These are phyloP conservation scores for Hordeum pubiflorum DNA, from an alignment of 202 grass and related monocot genomes.

Conservation along the genomic window DNA sequence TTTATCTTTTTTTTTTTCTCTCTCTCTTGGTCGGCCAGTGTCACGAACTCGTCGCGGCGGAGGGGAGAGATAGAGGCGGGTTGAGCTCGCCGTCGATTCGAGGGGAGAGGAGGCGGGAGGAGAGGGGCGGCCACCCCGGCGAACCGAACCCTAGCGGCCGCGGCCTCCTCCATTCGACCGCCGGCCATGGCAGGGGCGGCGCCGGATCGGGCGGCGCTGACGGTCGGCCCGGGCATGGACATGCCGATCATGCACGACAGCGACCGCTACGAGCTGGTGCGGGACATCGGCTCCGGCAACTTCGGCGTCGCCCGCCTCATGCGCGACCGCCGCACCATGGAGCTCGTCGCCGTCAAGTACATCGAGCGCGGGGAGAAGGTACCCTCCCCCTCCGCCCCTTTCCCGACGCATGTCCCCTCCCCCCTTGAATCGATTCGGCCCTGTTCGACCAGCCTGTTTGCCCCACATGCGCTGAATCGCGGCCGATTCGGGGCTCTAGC, in stretches of 20 bases:
- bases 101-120: neutral
- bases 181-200: constrained; percentile 37
- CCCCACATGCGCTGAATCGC: neutral
- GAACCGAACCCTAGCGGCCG: constrained; percentile 3
- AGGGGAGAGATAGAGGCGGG: neutral
- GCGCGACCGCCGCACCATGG: constrained; percentile 68
- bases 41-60: constrained; percentile 18
- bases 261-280: constrained; percentile 79
- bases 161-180: neutral
- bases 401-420: neutral
- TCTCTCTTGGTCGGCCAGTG: constrained; percentile 24
- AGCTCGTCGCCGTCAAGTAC: constrained; percentile 86
- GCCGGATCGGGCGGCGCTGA: constrained; percentile 64
- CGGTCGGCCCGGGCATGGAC: constrained; percentile 71
- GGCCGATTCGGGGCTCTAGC: neutral
- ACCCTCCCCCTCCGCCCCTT: neutral
- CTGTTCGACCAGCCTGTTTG: neutral
- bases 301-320: constrained; percentile 76
- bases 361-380: constrained; percentile 88
- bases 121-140: neutral
- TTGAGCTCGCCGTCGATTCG: constrained; percentile 20
- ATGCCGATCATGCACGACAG: constrained; percentile 78
- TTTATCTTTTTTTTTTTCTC: neutral
- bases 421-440: neutral
- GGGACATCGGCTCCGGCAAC: constrained; percentile 82